phyloP scores from a whole-genome alignment of 768 basidiomycete species.

The Dentipellis fragilis region DNA sequence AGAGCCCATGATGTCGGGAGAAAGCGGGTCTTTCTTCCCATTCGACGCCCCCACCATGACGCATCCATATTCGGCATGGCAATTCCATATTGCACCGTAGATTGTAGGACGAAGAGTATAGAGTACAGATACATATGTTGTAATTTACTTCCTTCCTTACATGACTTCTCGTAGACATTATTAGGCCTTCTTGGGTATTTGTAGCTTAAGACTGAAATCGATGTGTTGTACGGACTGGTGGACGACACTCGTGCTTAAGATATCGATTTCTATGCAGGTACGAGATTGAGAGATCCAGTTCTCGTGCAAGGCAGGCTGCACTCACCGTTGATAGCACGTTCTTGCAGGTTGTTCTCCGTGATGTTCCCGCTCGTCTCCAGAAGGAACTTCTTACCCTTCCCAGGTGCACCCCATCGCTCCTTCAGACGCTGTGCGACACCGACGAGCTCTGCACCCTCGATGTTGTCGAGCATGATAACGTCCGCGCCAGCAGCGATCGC shows the following conservation, averaged over 20 bases:
- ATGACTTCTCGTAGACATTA: background rate
- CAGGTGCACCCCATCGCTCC: constrained; percentile 53
- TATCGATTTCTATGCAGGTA: constrained; percentile 72
- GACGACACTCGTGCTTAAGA: constrained; percentile 82
- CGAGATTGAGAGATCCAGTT: too few relatives aligned
- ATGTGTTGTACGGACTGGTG: constrained; percentile 91
- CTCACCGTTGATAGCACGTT: constrained; percentile 72
- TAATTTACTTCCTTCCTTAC: background rate
- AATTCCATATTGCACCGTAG: too few relatives aligned
- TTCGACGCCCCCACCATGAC: too few relatives aligned
- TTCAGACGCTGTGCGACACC: constrained; percentile 61
- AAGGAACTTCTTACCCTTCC: constrained; percentile 65
- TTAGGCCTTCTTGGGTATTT: constrained; percentile 37
- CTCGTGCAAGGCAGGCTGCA: background rate
- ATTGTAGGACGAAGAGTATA: background rate
- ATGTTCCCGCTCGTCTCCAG: constrained; percentile 95
- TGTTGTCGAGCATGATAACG: constrained; percentile 93
- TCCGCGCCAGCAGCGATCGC: constrained; percentile 96
- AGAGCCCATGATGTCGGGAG: too few relatives aligned
- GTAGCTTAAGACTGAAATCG: constrained; percentile 96
- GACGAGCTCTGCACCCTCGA: constrained; percentile 66
- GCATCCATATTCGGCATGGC: too few relatives aligned
- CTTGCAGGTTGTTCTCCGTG: constrained; percentile 76
- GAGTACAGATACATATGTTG: background rate
- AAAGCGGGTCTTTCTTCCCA: too few relatives aligned